Conservation (phyloP, 768 basidiomycete genomes). For the Xerocomus spinulosus region DNA sequence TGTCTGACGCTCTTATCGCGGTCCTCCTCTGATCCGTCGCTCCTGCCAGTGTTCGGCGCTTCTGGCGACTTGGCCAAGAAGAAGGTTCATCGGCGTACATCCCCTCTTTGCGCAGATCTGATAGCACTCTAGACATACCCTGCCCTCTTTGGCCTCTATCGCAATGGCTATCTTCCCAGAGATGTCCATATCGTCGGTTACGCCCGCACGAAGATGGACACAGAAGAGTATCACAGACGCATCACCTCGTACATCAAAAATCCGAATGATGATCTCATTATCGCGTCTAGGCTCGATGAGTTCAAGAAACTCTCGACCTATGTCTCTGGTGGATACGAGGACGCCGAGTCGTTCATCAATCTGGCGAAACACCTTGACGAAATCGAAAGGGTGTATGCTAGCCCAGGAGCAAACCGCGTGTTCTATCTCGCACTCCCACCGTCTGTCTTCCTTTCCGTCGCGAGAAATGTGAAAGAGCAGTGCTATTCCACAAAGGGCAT, state of each 20-base stretch:
- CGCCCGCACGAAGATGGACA: conserved; percentile 92
- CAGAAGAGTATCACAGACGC: conserved; percentile 79
- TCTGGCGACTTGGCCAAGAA: conserved; percentile 99
- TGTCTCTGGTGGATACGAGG: conserved; percentile 85
- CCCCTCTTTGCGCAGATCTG: background rate
- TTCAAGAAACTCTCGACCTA: conserved; percentile 84
- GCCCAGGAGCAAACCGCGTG: conserved; percentile 69
- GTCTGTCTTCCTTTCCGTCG: conserved; percentile 91
- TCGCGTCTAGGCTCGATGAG: conserved; percentile 61
- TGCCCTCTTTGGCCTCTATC: conserved; percentile 87
- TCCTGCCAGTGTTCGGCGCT: conserved; percentile 76
- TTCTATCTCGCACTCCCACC: conserved; percentile 98
- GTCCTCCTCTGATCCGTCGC: conserved; percentile 9
- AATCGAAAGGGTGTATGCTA: conserved; percentile 68
- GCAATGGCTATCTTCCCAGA: conserved; percentile 72
- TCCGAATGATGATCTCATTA: conserved; percentile 53
- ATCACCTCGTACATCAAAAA: conserved; percentile 83
- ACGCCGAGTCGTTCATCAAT: conserved; percentile 69
- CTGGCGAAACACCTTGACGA: conserved; percentile 73
- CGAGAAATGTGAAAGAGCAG: conserved; percentile 74
- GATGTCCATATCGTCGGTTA: conserved; percentile 92
- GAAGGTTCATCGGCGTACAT: conserved; percentile 53
- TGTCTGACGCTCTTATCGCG: conserved; percentile 9
- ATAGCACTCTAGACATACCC: conserved; percentile 72
- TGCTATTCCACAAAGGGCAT: conserved; percentile 70